Evolutionary conservation across 1,284 basidiomycete genomes (phyloP).

Genomic region (Moesziomyces aphidis): DNA sequence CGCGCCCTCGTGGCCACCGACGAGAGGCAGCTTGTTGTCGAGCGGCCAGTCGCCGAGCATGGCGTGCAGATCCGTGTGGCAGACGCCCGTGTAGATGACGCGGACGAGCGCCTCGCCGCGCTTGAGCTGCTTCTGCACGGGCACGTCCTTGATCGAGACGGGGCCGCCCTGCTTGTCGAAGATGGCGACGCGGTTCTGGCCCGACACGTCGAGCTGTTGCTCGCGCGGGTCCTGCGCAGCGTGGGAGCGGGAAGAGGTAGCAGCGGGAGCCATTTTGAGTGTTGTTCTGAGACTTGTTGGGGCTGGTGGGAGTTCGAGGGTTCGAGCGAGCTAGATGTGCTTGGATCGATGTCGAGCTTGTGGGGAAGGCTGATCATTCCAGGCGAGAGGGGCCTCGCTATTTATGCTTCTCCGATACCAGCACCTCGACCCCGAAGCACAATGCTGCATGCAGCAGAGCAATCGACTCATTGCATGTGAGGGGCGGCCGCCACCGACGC

Average conservation of each 20-base stretch:
- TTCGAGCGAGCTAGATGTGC: neutral
- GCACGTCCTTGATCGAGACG: constrained; percentile 39
- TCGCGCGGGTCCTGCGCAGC: constrained; percentile 48
- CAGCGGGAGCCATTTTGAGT: constrained; percentile 40
- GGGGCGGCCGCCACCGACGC: too few relatives aligned
- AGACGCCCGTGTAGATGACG: constrained; percentile 69
- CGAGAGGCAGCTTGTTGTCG: constrained; percentile 76
- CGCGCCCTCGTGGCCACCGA: constrained; percentile 84
- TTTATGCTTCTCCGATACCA: neutral
- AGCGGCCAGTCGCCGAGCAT: constrained; percentile 66
- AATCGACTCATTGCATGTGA: too few relatives aligned
- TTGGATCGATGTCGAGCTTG: neutral
- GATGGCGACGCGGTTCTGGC: constrained; percentile 51
- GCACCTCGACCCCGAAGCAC: too few relatives aligned
- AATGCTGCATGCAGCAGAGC: too few relatives aligned
- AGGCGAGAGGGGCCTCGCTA: neutral
- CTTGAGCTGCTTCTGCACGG: constrained; percentile 77
- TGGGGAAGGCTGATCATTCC: too few relatives aligned
- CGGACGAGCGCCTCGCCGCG: constrained; percentile 85
- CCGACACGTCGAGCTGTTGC: constrained; percentile 46
- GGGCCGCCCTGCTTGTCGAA: constrained; percentile 57
- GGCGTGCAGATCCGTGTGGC: constrained; percentile 59
- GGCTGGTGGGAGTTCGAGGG: neutral
- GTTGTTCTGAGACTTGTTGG: neutral
- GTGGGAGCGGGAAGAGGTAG: constrained; percentile 24